phyloP scores from a whole-genome alignment of 768 basidiomycete species.

The Trametes meyenii region DNA sequence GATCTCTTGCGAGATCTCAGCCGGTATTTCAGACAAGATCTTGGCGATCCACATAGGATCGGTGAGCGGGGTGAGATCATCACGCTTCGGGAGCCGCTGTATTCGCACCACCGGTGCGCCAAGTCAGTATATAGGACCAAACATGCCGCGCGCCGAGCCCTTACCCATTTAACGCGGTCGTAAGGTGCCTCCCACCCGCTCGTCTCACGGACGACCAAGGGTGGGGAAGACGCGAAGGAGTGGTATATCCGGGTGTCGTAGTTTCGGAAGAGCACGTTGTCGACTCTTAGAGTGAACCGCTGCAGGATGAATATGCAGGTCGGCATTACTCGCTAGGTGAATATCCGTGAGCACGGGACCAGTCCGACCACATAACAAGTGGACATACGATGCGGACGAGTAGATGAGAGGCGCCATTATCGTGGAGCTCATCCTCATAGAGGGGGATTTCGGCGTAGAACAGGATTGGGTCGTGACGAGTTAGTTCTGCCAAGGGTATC shows the following conservation, averaged over 20 bases:
- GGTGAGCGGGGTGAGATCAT: slow-evolving; percentile 88
- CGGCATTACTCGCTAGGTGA: slow-evolving; percentile 89
- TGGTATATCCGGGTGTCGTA: slow-evolving; percentile 92
- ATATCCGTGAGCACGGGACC: not conserved
- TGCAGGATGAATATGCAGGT: slow-evolving; percentile 89
- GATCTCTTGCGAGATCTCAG: slow-evolving; percentile 55
- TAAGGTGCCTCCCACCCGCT: slow-evolving; percentile 94
- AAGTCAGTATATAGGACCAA: not conserved
- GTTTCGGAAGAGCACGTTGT: slow-evolving; percentile 89
- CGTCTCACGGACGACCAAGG: slow-evolving; percentile 73
- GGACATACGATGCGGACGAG: slow-evolving; percentile 72
- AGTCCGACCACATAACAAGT: not conserved
- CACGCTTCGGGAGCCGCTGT: slow-evolving; percentile 68
- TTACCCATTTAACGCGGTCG: slow-evolving; percentile 73
- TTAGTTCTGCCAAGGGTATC: slow-evolving; percentile 86
- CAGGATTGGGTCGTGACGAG: slow-evolving; percentile 92
- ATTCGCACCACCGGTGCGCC: not conserved
- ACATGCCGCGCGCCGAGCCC: slow-evolving; percentile 25
- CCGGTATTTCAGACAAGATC: slow-evolving; percentile 63
- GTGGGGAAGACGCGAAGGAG: slow-evolving; percentile 64
- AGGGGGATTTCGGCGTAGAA: slow-evolving; percentile 96
- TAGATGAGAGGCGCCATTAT: slow-evolving; percentile 88
- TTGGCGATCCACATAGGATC: slow-evolving; percentile 84
- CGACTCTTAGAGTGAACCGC: slow-evolving; percentile 92
- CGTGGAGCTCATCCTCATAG: slow-evolving; percentile 96